These are phyloP conservation scores for Pleurotus giganteus DNA, from an alignment of 768 basidiomycete genomes.

Conservation along the genomic window DNA sequence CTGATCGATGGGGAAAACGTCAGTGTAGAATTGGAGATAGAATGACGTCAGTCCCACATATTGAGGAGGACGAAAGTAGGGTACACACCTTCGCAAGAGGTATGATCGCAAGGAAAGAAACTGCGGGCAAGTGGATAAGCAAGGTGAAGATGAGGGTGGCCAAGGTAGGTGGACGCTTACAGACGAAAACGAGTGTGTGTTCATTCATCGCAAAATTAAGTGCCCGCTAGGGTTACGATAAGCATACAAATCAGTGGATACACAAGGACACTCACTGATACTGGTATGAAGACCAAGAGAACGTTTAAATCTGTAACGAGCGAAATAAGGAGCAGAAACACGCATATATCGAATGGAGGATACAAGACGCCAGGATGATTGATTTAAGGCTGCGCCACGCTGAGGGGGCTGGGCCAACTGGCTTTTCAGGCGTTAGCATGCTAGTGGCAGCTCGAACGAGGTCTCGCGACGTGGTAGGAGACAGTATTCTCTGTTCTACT, in stretches of 20 bases:
- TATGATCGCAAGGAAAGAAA: slow-evolving; percentile 79
- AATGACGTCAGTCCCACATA: background rate
- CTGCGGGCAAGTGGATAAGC: slow-evolving; percentile 29
- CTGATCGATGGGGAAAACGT: slow-evolving; percentile 24
- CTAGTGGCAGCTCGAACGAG: slow-evolving; percentile 12
- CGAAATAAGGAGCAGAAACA: background rate
- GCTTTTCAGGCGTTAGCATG: slow-evolving; percentile 36
- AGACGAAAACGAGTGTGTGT: slow-evolving; percentile 69
- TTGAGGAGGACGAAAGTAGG: background rate
- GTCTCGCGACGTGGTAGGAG: background rate
- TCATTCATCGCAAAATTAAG: slow-evolving; percentile 55
- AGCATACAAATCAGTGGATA: slow-evolving; percentile 2
- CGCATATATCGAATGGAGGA: slow-evolving; percentile 17
- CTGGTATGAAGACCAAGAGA: slow-evolving; percentile 68
- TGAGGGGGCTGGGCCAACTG: slow-evolving; percentile 44
- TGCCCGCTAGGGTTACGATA: slow-evolving; percentile 53
- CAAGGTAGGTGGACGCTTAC: slow-evolving; percentile 41
- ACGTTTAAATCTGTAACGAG: slow-evolving; percentile 58
- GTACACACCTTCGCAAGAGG: slow-evolving; percentile 84
- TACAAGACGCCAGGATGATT: slow-evolving; percentile 59
- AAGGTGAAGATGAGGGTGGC: too few species aligned
- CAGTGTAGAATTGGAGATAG: background rate
- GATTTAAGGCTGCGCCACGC: slow-evolving; percentile 46
- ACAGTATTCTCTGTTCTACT: background rate
- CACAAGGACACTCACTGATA: slow-evolving; percentile 53